Evolutionary conservation across 371 early-diverging fungal species (phyloP).

Genomic region (Apophysomyces sp.): DNA sequence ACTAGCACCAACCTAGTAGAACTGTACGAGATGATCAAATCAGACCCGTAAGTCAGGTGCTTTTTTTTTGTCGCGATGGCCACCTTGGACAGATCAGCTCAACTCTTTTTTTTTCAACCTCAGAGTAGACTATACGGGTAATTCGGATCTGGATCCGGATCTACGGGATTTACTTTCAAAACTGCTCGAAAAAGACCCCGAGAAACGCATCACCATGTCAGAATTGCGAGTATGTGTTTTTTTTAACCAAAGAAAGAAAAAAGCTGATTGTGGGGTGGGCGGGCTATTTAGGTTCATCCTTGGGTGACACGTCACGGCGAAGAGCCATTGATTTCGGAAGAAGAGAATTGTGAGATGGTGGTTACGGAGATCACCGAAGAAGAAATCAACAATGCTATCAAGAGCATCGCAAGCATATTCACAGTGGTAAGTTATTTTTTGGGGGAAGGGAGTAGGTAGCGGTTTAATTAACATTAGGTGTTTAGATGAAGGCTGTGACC

Average conservation of each 20-base stretch:
- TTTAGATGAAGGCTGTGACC: constrained; percentile 49
- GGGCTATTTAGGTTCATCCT: constrained; percentile 59
- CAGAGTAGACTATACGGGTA: constrained; percentile 22
- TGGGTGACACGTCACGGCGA: constrained; percentile 84
- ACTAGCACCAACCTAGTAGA: constrained; percentile 68
- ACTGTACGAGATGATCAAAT: constrained; percentile 72
- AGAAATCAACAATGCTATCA: constrained; percentile 79
- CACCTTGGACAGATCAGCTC: too few species aligned
- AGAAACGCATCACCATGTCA: constrained; percentile 74
- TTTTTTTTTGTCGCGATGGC: too few species aligned
- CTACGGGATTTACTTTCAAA: constrained; percentile 64
- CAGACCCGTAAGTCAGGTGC: constrained; percentile 48
- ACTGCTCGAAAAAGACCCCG: constrained; percentile 83
- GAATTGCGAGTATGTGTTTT: constrained; percentile 68
- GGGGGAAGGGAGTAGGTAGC: not conserved
- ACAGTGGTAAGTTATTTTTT: constrained; percentile 38
- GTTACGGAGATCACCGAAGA: constrained; percentile 82
- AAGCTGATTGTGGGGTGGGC: not conserved
- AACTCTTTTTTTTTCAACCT: not conserved
- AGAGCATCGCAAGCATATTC: constrained; percentile 57
- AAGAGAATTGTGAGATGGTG: constrained; percentile 71
- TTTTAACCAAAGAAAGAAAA: not conserved
- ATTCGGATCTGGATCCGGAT: constrained; percentile 45
- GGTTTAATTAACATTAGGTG: not conserved
- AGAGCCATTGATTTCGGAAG: constrained; percentile 64